Conservation (phyloP, 768 basidiomycete genomes). For the Suillus brevipes region DNA sequence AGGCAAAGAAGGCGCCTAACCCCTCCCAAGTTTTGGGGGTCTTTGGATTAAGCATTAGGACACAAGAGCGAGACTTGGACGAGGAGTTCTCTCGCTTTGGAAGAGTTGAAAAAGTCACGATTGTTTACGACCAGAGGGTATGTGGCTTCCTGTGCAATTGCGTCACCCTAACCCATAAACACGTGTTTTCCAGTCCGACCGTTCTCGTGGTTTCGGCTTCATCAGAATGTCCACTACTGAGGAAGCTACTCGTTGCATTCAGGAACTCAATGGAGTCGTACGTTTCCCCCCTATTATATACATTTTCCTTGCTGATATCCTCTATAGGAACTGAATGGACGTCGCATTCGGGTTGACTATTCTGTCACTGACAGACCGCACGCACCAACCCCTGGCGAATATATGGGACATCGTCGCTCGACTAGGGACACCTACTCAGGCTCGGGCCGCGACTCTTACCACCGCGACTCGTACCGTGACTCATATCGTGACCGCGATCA, state of each 20-base stretch:
- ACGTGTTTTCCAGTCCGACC: slow-evolving; percentile 64
- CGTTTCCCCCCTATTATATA: slow-evolving; percentile 29
- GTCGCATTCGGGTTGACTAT: slow-evolving; percentile 95
- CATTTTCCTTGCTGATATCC: slow-evolving; percentile 10
- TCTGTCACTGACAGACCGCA: slow-evolving; percentile 94
- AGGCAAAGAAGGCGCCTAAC: slow-evolving; percentile 72
- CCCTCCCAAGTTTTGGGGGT: slow-evolving; percentile 91
- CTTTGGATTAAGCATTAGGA: slow-evolving; percentile 97
- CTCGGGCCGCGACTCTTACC: slow-evolving; percentile 46
- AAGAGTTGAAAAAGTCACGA: slow-evolving; percentile 90
- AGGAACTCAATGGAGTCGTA: slow-evolving; percentile 90
- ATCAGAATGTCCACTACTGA: slow-evolving; percentile 91
- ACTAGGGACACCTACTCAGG: slow-evolving; percentile 46
- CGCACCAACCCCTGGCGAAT: slow-evolving; percentile 95
- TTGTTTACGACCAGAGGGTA: slow-evolving; percentile 96
- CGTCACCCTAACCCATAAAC: slow-evolving; percentile 23
- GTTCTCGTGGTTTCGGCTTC: slow-evolving; percentile 97
- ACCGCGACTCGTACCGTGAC: slow-evolving; percentile 46
- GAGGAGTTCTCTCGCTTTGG: slow-evolving; percentile 91
- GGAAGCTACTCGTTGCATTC: slow-evolving; percentile 85
- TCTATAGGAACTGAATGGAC: slow-evolving; percentile 85
- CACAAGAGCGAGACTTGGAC: slow-evolving; percentile 90
- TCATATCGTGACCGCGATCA: slow-evolving; percentile 46
- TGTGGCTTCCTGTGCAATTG: slow-evolving; percentile 9
- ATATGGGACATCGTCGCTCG: slow-evolving; percentile 86